A percentile compares a stretch with the other conserved stretches of the same genome.
Evolutionary conservation across 768 basidiomycete species (phyloP).

Genomic region (Mycena latifolia): DNA sequence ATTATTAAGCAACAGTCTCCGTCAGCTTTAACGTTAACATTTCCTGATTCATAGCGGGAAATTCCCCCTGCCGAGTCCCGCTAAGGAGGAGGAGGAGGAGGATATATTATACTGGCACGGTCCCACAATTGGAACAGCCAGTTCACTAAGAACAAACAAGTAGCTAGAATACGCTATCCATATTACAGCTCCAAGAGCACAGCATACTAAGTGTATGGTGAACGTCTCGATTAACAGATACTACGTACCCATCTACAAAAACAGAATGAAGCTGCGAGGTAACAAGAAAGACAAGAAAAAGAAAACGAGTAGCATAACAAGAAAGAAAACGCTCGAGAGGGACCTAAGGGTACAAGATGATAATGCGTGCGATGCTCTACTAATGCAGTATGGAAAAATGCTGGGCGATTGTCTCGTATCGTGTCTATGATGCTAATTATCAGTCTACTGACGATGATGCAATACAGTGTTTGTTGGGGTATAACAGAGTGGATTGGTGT

Average conservation of each 20-base stretch:
- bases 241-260: constrained; percentile 29
- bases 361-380: constrained; percentile 74
- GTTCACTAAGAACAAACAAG: too few relatives aligned
- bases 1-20: too few relatives aligned
- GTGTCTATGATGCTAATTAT: constrained; percentile 42
- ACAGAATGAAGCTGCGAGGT: constrained; percentile 15
- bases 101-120: too few relatives aligned
- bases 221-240: constrained; percentile 29
- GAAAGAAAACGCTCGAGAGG: constrained; percentile 41
- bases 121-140: too few relatives aligned
- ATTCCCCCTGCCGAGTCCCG: too few relatives aligned
- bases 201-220: background rate
- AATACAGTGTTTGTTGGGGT: constrained; percentile 42
- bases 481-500: constrained; percentile 33
- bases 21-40: too few relatives aligned
- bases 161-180: too few relatives aligned
- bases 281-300: constrained; percentile 23
- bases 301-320: constrained; percentile 11
- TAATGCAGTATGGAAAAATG: constrained; percentile 27
- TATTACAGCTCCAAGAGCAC: too few relatives aligned
- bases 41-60: too few relatives aligned
- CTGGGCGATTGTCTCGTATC: constrained; percentile 40
- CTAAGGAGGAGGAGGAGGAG: too few relatives aligned
- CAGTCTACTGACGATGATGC: constrained; percentile 46
- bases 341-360: constrained; percentile 44